These are phyloP conservation scores for Cladobotryum mycophilum DNA, from an alignment of 2,329 filamentous ascomycete species.

Conservation along the genomic window DNA sequence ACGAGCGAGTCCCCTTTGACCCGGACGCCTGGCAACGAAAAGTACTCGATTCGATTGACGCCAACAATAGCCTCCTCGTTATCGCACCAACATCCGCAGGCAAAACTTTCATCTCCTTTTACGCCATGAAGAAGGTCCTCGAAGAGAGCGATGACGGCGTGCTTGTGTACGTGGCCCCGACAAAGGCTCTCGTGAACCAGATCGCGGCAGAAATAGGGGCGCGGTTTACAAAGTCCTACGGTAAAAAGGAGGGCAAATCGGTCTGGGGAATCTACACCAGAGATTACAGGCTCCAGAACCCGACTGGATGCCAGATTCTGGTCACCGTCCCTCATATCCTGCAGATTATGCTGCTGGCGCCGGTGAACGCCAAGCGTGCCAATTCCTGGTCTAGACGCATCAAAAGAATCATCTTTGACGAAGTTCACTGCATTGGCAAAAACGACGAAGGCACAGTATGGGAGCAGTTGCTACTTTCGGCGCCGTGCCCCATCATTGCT, in stretches of 20 bases:
- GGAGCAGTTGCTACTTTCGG: conserved; percentile 69
- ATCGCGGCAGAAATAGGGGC: conserved; percentile 74
- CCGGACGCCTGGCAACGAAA: conserved; percentile 72
- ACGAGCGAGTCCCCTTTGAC: conserved; percentile 62
- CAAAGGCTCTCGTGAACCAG: conserved; percentile 77
- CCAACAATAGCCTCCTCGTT: conserved; percentile 63
- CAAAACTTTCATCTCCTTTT: conserved; percentile 80
- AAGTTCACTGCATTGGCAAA: conserved; percentile 75
- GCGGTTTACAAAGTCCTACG: conserved; percentile 62
- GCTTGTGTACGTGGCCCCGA: conserved; percentile 73
- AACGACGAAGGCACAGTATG: conserved; percentile 69
- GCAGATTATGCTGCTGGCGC: conserved; percentile 68
- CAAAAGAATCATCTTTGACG: conserved; percentile 74
- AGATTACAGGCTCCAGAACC: conserved; percentile 69
- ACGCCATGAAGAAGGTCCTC: conserved; percentile 73
- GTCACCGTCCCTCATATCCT: conserved; percentile 74
- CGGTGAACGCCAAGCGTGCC: conserved; percentile 52
- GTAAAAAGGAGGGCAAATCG: conserved; percentile 52
- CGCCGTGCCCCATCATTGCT: conserved; percentile 72
- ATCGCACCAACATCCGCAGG: conserved; percentile 73
- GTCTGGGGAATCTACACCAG: conserved; percentile 76
- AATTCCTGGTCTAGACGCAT: conserved; percentile 59
- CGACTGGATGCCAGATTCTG: conserved; percentile 65
- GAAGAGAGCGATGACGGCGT: conserved; percentile 62
- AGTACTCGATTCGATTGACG: conserved; percentile 68